Evolutionary conservation across 306 rosid species (phyloP), one percentile per base, ranked within the genome.

Genomic region (Prosopis cineraria): DNA sequence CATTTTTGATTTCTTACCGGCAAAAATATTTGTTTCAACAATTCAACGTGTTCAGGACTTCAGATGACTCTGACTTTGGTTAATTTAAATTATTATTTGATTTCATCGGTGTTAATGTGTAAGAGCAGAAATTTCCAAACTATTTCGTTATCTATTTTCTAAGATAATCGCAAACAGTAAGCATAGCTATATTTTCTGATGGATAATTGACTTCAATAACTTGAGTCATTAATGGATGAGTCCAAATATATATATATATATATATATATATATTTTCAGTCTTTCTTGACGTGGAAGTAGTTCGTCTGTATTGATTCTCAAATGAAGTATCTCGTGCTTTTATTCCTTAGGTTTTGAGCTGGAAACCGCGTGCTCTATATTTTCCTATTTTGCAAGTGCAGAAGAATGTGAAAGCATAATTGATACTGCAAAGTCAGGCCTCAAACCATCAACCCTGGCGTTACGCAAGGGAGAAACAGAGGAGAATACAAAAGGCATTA

Each of bases 381-480:
- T 95, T 95, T 85, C 98, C 99, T 12, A 88, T 84, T 95, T 95
- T 81, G 96, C 97, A 66, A 91, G 86, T 69, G 81, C 88, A 10
- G 91, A 91, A 74, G 96, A 91, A 84, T 95, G 99, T 69, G 86
- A 84, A 70, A 83, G 72, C 76, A 77, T 95, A 68, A 79, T 93
- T 63, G 79, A 81, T 45, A 40, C 74, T 70, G 97, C 98, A 29
- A 85, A 47, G 82, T 81, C 76, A 69, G 56, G 75, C 60, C 94
- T 95, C 36, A 82, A 62, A 64, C 98, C 96, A 36, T 95, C 99
- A 8, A n/a, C 78, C 7, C 25, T 93, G 86, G 86, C 84, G 22
- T 83, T 95, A 65, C 97, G 96, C 13, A 66, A 81, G 73, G 98
- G 98, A 71, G 97, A 95, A 50, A 88, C 96, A 3, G 76, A 47